Evolutionary conservation across 225 moss, liverwort and hornwort genomes (phyloP).

Genomic region (Bryoerythrophyllum caledonicum): DNA sequence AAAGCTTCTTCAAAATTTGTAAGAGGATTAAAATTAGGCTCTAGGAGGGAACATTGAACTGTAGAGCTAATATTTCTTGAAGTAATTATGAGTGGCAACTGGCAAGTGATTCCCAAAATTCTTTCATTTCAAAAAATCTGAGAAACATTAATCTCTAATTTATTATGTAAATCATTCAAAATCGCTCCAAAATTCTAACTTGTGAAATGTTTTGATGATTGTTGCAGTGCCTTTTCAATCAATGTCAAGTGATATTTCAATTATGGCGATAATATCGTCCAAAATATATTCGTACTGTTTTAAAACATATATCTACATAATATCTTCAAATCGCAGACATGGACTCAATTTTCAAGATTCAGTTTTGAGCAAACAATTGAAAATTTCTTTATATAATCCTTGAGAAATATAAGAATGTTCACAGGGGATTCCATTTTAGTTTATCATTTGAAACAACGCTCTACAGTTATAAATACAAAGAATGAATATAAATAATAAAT

Average conservation of each 20-base stretch:
- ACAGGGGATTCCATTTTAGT: too few species aligned
- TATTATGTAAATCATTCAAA: not conserved
- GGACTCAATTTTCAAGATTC: not conserved
- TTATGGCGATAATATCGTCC: too few species aligned
- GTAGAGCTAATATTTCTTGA: not conserved
- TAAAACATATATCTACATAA: not conserved
- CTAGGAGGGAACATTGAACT: not conserved
- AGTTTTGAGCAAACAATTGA: not conserved
- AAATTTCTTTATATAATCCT: not conserved
- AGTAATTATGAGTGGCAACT: not conserved
- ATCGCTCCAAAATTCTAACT: too few species aligned
- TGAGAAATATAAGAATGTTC: not conserved
- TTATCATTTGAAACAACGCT: too few species aligned
- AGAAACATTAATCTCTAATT: too few species aligned
- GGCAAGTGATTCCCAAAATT: too few species aligned
- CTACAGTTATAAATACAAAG: too few species aligned
- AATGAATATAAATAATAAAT: too few species aligned
- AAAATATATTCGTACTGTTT: not conserved
- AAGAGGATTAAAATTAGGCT: not conserved
- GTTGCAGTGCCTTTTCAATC: not conserved
- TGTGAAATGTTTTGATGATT: not conserved
- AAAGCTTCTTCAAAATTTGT: not conserved
- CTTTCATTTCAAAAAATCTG: too few species aligned
- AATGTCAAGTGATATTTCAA: not conserved
- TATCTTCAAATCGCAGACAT: not conserved